Evolutionary conservation across 2,329 filamentous ascomycete genomes (phyloP).

Genomic region (Phyllosticta capitalensis): DNA sequence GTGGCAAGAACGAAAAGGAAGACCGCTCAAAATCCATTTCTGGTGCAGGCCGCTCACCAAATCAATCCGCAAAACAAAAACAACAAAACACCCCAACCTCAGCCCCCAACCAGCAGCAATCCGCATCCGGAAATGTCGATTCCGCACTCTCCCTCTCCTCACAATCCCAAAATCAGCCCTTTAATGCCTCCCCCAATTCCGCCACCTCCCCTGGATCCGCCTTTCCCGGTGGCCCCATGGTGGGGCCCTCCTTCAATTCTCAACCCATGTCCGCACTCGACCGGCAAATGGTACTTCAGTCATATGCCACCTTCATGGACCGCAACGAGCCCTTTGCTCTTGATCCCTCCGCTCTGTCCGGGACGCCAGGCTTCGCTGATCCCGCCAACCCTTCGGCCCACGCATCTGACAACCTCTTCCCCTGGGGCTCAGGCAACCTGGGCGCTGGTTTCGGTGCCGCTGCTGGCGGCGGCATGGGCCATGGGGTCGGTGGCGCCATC

Average conservation of each 20-base stretch:
- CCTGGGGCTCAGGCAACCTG: conserved; percentile 25
- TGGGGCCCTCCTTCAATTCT: conserved; percentile 20
- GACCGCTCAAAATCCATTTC: conserved; percentile 9
- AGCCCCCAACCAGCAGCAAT: conserved; percentile 17
- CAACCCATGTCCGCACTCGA: conserved; percentile 60
- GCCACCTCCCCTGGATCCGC: conserved; percentile 21
- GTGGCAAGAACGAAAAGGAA: conserved; percentile 5
- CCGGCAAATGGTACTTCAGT: conserved; percentile 65
- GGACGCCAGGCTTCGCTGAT: neutral
- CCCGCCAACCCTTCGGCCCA: conserved; percentile 6
- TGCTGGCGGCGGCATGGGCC: conserved; percentile 9
- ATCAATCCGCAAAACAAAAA: neutral
- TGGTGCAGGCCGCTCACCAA: neutral
- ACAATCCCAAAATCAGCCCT: neutral
- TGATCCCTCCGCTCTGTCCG: conserved; percentile 3
- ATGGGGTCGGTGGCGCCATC: conserved; percentile 12
- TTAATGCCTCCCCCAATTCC: conserved; percentile 28
- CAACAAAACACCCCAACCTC: neutral
- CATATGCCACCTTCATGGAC: conserved; percentile 42
- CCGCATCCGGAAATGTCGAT: conserved; percentile 30
- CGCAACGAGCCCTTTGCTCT: conserved; percentile 15
- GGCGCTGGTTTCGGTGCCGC: conserved; percentile 10
- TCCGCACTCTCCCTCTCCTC: neutral
- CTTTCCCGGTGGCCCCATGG: conserved; percentile 10
- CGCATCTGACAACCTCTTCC: conserved; percentile 25